Conservation (phyloP, 1,284 basidiomycete species). For the Cryptococcus hybrid region DNA sequence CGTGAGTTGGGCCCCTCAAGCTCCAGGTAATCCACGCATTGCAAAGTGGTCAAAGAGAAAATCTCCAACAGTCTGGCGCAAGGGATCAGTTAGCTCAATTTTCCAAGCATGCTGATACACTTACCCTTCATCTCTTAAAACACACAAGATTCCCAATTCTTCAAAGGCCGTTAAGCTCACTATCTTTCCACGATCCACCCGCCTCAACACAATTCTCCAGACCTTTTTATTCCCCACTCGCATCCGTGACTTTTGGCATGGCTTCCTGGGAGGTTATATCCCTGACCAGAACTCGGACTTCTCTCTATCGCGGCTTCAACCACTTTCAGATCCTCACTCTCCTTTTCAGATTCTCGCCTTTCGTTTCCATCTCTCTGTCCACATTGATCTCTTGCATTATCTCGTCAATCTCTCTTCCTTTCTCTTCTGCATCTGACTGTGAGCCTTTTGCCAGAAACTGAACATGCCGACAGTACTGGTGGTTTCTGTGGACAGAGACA, state of each 20-base stretch:
- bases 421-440: conserved; percentile 6
- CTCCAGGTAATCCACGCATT: conserved; percentile 12
- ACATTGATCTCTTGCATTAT: conserved; percentile 38
- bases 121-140: conserved; percentile 41
- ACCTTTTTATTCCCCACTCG: not conserved
- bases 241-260: not conserved
- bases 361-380: conserved; percentile 40
- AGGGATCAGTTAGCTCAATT: not conserved
- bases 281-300: conserved; percentile 2
- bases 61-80: conserved; percentile 32
- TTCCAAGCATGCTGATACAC: not conserved
- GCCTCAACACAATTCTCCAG: conserved; percentile 24
- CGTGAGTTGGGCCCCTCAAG: conserved; percentile 14
- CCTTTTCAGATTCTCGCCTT: conserved; percentile 27
- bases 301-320: conserved; percentile 18
- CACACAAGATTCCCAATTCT: conserved; percentile 23
- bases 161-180: conserved; percentile 32
- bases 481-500: conserved; percentile 18
- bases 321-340: conserved; percentile 24
- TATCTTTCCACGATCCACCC: conserved; percentile 28
- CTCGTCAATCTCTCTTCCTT: conserved; percentile 19
- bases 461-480: conserved; percentile 13
- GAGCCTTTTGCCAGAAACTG: conserved; percentile 15
- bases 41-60: conserved; percentile 24
- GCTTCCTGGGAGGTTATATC: not conserved